A percentile compares a stretch with the other conserved stretches of the same genome.
Conservation (phyloP, 768 basidiomycete genomes). For the Auriscalpium orientale region DNA sequence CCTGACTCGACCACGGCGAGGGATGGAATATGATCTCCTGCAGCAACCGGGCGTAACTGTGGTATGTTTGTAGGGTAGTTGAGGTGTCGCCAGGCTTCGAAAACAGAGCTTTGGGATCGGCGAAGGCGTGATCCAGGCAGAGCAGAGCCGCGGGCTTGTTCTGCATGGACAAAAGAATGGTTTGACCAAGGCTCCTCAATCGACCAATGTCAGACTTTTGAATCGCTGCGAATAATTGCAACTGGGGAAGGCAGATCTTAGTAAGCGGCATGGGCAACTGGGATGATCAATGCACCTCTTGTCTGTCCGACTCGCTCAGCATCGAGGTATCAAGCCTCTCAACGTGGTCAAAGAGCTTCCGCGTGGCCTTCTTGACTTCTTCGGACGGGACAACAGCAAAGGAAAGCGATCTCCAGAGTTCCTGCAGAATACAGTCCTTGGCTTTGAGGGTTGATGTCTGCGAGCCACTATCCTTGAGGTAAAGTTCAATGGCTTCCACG, state of each 20-base stretch:
- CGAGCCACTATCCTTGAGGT: constrained; percentile 30
- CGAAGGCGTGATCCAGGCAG: constrained; percentile 9
- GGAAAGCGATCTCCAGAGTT: constrained; percentile 38
- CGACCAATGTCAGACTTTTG: not conserved
- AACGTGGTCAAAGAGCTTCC: not conserved
- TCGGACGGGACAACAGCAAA: constrained; percentile 20
- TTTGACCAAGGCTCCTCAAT: not conserved
- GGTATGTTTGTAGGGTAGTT: not conserved
- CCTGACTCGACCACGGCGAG: not conserved
- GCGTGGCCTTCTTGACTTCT: not conserved
- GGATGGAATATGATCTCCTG: not conserved
- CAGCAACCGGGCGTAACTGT: not conserved
- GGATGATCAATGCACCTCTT: not conserved
- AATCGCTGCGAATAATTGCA: not conserved
- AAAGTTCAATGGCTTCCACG: constrained; percentile 37
- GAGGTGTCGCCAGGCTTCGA: not conserved
- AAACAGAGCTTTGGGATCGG: not conserved
- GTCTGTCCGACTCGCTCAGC: not conserved
- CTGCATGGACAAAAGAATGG: not conserved
- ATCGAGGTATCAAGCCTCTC: not conserved
- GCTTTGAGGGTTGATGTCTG: constrained; percentile 28
- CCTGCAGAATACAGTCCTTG: constrained; percentile 33
- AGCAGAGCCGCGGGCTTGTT: not conserved
- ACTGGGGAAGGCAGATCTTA: not conserved
- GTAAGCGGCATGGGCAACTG: not conserved